Percentiles rank a stretch among this genome's conserved stretches.
Conservation (phyloP, 768 basidiomycete species). For the Rhizopogon vesiculosus region DNA sequence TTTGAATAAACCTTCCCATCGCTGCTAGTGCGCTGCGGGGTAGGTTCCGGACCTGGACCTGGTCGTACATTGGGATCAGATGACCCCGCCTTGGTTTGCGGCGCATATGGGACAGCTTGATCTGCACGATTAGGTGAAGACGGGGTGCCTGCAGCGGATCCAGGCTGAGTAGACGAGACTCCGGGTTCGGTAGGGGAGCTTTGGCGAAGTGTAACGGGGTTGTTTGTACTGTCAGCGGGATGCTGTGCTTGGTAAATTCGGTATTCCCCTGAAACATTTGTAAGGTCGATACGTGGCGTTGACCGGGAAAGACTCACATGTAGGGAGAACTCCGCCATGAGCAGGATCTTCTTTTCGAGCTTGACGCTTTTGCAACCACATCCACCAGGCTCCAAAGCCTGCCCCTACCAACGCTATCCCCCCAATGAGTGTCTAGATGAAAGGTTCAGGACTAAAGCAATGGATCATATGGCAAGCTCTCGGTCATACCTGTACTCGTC, state of each 20-base stretch:
- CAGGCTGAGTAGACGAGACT: not conserved
- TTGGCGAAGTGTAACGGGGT: slow-evolving; percentile 9
- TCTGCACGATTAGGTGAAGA: not conserved
- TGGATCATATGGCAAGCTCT: not conserved
- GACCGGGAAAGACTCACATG: slow-evolving; percentile 11
- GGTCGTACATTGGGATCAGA: not conserved
- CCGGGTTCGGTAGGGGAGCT: not conserved
- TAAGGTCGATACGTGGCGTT: not conserved
- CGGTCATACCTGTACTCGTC: too few relatives aligned
- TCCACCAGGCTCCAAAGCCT: slow-evolving; percentile 18
- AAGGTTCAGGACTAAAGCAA: not conserved
- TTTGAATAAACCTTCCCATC: slow-evolving; percentile 9
- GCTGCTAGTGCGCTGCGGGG: slow-evolving; percentile 4
- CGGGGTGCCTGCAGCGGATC: not conserved
- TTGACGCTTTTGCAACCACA: slow-evolving; percentile 13
- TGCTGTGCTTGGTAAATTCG: slow-evolving; percentile 21
- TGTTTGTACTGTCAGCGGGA: slow-evolving; percentile 9
- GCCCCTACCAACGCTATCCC: slow-evolving; percentile 16
- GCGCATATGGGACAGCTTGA: slow-evolving; percentile 3
- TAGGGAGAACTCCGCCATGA: slow-evolving; percentile 5
- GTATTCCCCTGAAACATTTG: slow-evolving; percentile 17
- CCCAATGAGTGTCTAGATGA: slow-evolving; percentile 18
- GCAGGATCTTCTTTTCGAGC: slow-evolving; percentile 13
- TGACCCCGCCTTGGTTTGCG: slow-evolving; percentile 3
- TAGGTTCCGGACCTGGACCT: slow-evolving; percentile 4